Conservation (phyloP, 2,329 filamentous ascomycete genomes). For the Pseudogymnoascus sp. region DNA sequence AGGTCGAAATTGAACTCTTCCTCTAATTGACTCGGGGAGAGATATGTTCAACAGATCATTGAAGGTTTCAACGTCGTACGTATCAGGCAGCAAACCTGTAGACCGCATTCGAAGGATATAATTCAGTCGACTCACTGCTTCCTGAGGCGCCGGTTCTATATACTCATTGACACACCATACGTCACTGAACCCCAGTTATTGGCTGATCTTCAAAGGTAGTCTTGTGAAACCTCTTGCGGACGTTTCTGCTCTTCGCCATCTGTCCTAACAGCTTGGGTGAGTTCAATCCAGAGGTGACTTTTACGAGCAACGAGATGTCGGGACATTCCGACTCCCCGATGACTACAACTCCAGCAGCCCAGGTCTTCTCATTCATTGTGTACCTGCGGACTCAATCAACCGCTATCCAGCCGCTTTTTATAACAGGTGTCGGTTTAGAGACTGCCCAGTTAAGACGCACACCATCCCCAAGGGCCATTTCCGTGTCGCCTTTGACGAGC, state of each 20-base stretch:
- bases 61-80: neutral
- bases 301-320: constrained; percentile 18
- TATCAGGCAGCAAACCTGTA: neutral
- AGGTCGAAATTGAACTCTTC: neutral
- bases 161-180: too few relatives aligned
- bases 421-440: constrained; percentile 49
- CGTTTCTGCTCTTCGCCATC: too few relatives aligned
- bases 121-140: too few relatives aligned
- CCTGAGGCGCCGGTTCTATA: too few relatives aligned
- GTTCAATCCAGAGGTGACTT: constrained; percentile 16
- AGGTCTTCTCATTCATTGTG: constrained; percentile 53
- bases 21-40: neutral
- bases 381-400: constrained; percentile 45
- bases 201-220: too few relatives aligned
- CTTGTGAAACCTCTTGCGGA: too few relatives aligned
- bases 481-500: constrained; percentile 61
- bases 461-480: constrained; percentile 52
- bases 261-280: constrained; percentile 24
- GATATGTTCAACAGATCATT: neutral
- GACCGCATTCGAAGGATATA: too few relatives aligned
- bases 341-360: neutral
- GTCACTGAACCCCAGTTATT: too few relatives aligned
- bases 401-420: constrained; percentile 41
- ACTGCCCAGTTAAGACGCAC: constrained; percentile 41
- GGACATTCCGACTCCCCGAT: neutral